Evolutionary conservation across 1,284 basidiomycete species (phyloP).

Genomic region (Rhodotorula sp.): DNA sequence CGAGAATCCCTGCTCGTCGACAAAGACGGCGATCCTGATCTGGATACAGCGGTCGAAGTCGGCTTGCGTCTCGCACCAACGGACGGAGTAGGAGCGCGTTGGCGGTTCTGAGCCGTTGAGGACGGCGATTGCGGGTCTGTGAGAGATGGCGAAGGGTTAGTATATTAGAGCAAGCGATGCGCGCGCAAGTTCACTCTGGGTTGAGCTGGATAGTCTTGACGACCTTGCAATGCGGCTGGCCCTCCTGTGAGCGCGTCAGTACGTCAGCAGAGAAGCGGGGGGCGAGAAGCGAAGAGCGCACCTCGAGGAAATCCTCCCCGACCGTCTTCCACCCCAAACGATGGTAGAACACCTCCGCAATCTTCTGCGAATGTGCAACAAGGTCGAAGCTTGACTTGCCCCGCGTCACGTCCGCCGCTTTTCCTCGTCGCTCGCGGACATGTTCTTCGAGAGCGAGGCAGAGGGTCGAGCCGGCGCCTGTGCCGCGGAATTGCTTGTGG

Average conservation of each 20-base stretch:
- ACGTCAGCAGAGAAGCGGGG: too few species aligned
- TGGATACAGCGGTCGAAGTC: conserved; percentile 29
- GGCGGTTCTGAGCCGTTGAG: background rate
- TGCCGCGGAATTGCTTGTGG: conserved; percentile 2
- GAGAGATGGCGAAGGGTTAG: too few species aligned
- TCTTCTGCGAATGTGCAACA: conserved; percentile 12
- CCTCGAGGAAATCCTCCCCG: conserved; percentile 18
- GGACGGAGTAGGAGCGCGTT: conserved; percentile 7
- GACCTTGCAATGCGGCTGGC: conserved; percentile 22
- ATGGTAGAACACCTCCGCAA: conserved; percentile 18
- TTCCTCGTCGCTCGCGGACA: conserved; percentile 4
- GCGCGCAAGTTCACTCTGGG: background rate
- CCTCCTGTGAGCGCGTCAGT: conserved; percentile 4
- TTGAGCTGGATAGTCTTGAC: conserved; percentile 12
- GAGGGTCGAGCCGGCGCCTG: conserved; percentile 16
- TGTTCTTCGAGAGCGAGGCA: conserved; percentile 7
- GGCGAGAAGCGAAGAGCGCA: background rate
- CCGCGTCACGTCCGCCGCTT: background rate
- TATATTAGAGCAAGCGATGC: too few species aligned
- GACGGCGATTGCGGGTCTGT: background rate
- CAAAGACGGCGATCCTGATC: conserved; percentile 41
- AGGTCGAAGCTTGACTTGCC: conserved; percentile 7
- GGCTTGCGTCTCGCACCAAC: conserved; percentile 5
- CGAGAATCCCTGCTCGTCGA: conserved; percentile 42
- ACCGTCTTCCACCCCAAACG: conserved; percentile 7